Evolutionary conservation across 129 eudicot genomes (phyloP), one percentile per base, ranked within the genome.

Genomic region (Calendula officinalis): DNA sequence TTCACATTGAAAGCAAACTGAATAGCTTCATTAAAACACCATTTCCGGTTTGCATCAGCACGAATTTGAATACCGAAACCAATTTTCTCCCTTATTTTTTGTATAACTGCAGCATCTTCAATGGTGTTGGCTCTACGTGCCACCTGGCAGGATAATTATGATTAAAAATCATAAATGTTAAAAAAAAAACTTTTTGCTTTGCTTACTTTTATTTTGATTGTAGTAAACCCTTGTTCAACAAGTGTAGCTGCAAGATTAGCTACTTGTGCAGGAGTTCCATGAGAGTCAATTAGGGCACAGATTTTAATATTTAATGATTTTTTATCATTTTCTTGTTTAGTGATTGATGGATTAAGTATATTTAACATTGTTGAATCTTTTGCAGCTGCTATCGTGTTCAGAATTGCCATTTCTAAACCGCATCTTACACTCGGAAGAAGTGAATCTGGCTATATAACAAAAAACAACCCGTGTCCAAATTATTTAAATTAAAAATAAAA

Each of bases 371-470:
- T 88, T 69, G 89, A 81, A 47, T 71, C 80, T 49, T 77, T 54
- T 40, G 77, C 64, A 46, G 91, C 82, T 13, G 96, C 96, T 67
- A 89, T 72, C 22, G 95, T 92, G 69, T 80, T 88, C 37, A 94
- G 85, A 68, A 86, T 49, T 12, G 92, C 95, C 96, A 88, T 88
- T 73, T 94, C 99, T 58, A 94, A 69, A 14, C 99, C 99, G 64
- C 96, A 94, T 76, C 99, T 68, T 5, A 94, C 96, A 83, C 99
- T 85, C 16, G 99, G 96, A 50, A 81, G 77, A 77, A 88, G 80
- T 22, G 96, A 85, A 69, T 68, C 71, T 56, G 95, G 96, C 98
- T 88, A 57, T 63, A 81, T 7, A 54, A 49, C 57, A 80, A 16
- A 46, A 44, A 49, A 41, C 40, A 11, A 52, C n/a, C 10, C 34